These are phyloP conservation scores for Cladosporium colombiae DNA, from an alignment of 2,329 filamentous ascomycete genomes.

Conservation along the genomic window DNA sequence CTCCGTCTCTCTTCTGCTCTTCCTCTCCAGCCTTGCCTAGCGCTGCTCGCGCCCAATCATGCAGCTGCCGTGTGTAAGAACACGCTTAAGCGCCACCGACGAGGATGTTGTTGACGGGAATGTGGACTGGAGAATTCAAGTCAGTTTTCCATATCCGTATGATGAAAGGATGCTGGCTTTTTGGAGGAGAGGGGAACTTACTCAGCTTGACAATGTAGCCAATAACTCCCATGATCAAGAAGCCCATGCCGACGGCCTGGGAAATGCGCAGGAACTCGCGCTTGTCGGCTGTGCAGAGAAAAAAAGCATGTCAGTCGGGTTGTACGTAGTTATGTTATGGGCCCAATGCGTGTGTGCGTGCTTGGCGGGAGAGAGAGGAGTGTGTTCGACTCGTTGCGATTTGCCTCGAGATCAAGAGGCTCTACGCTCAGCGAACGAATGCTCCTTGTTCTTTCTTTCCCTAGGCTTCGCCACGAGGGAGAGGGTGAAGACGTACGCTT, in stretches of 20 bases:
- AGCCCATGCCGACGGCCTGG: conserved; percentile 68
- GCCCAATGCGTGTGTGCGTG: neutral
- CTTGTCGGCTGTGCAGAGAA: conserved; percentile 53
- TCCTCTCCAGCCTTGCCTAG: neutral
- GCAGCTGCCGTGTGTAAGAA: neutral
- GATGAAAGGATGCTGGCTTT: neutral
- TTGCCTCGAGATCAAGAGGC: neutral
- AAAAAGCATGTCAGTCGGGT: neutral
- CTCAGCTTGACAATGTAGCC: conserved; percentile 71
- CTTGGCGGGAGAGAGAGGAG: neutral
- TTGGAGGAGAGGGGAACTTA: conserved; percentile 40
- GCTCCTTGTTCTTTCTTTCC: neutral
- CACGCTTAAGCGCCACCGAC: conserved; percentile 63
- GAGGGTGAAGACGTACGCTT: conserved; percentile 42
- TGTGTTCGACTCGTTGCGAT: neutral
- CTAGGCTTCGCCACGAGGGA: neutral
- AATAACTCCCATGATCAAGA: conserved; percentile 70
- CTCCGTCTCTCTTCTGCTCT: neutral
- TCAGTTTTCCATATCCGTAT: neutral
- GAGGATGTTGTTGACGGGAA: conserved; percentile 70
- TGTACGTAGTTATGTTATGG: neutral
- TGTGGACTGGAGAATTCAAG: conserved; percentile 55
- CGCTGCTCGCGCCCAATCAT: neutral
- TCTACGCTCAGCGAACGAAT: neutral
- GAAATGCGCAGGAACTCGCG: conserved; percentile 61